Conservation (phyloP, 805 yeast species). For the Cyberlindnera mrakii region DNA sequence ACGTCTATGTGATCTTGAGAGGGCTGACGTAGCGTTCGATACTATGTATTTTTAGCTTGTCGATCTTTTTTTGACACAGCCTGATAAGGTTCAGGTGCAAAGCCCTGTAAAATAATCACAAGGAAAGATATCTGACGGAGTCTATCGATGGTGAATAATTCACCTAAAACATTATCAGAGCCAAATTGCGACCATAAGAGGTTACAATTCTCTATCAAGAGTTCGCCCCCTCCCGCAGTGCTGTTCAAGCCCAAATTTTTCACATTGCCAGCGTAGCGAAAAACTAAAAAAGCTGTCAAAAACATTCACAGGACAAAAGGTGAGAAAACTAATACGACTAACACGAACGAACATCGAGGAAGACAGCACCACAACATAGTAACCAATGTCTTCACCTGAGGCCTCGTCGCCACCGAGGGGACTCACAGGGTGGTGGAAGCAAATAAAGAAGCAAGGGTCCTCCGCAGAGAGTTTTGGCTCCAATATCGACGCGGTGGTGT, state of each 20-base stretch:
- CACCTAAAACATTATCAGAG: no score
- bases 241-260: neutral
- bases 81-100: no score
- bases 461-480: constrained; percentile 18
- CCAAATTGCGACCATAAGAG: no score
- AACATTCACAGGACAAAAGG: neutral
- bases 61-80: no score
- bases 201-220: no score
- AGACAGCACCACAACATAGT: neutral
- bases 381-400: constrained; percentile 19
- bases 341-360: neutral
- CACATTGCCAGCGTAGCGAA: neutral
- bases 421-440: constrained; percentile 36
- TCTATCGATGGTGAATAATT: no score
- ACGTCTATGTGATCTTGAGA: no score
- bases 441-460: constrained; percentile 26
- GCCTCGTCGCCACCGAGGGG: constrained; percentile 28
- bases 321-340: neutral
- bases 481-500: constrained; percentile 13
- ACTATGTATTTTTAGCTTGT: no score
- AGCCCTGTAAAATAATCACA: no score
- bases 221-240: no score
- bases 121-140: no score
- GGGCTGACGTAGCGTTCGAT: no score
- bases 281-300: neutral